Base-by-base conservation (phyloP, 2,329 filamentous ascomycete species). In the Cladosporium sp. region DNA sequence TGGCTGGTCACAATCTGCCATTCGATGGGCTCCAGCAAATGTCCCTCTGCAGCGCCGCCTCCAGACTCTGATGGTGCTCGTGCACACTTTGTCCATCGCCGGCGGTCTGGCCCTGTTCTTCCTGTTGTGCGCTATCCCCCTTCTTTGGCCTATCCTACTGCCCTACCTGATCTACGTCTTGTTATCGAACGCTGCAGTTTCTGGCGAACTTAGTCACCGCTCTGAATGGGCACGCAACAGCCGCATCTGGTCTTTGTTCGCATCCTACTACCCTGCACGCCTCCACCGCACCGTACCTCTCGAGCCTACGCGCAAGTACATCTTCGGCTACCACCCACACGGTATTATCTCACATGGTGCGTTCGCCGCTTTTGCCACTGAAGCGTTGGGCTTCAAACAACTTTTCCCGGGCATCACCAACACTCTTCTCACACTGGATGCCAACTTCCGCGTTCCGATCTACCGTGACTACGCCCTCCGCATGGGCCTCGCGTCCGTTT, bases 321-420 rank as follows among this genome's bases (percentile, higher is more conserved):
- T 99, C 69, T 93, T 99, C 73, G 94, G 94, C 53, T 98, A 98
- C 78, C 95, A 98, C 73, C 95, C 95, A 0, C 95, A 99, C 75
- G 94, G 95, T 28, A 98, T 99, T 78, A 97, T 99, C 74, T 95
- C 91, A 5, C 92, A 97, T 72, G 95, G 94, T n/a, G 94, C 93
- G 0, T 97, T 94, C 80, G 91, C 89, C 5, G 91, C 93, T 5
- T 98, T 98, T 74, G 91, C 85, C 4, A 98, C 94, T 0, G 93
- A 97, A 72, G 92, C 92, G 0, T 84, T 97, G 0, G 92, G 92
- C 0, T 98, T 97, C 77, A 85, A 87, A 0, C 87, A 91, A 65
- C 87, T 96, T 67, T 99, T 97, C 73, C 95, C 95, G 0, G 94
- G 93, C 67, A 97, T 99, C 77, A 97, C 91, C 55, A 98, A 98